These are phyloP conservation scores for Melampsora occidentalis DNA, from an alignment of 1,284 basidiomycete species.

Conservation along the genomic window DNA sequence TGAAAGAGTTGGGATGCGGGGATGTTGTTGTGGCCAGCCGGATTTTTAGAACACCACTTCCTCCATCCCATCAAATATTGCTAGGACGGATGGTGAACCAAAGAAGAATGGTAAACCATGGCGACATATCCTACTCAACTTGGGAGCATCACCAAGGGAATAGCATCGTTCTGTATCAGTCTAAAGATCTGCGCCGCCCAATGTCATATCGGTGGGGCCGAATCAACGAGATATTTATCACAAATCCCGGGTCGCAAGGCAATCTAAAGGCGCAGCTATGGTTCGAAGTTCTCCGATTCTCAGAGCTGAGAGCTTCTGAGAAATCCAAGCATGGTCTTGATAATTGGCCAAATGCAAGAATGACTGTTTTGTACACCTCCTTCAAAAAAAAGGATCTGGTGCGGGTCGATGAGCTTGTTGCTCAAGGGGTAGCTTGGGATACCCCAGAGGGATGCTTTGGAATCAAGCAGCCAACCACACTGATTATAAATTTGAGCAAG, in stretches of 20 bases:
- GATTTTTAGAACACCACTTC: not conserved
- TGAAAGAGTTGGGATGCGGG: not conserved
- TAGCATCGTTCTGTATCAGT: slow-evolving; percentile 5
- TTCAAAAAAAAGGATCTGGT: slow-evolving; percentile 11
- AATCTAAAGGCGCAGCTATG: slow-evolving; percentile 15
- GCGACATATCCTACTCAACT: not conserved
- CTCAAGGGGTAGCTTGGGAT: slow-evolving; percentile 8
- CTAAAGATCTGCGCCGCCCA: not conserved
- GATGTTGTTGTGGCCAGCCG: slow-evolving; percentile 4
- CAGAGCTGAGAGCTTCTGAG: not conserved
- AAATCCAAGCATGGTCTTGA: slow-evolving; percentile 15
- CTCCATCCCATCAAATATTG: not conserved
- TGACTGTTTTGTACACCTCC: slow-evolving; percentile 7
- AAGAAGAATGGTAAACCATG: not conserved
- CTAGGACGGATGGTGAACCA: slow-evolving; percentile 9
- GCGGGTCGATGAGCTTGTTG: slow-evolving; percentile 12
- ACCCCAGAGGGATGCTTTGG: slow-evolving; percentile 16
- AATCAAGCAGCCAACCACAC: not conserved
- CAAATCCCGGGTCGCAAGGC: not conserved
- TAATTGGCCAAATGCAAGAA: slow-evolving; percentile 15
- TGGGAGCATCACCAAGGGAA: slow-evolving; percentile 22
- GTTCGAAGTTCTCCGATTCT: slow-evolving; percentile 11
- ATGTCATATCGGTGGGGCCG: not conserved
- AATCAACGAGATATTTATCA: slow-evolving; percentile 31
- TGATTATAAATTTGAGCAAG: slow-evolving; percentile 29